Percentiles rank a stretch among this genome's conserved stretches.
Evolutionary conservation across 176 grass and related monocot genomes (phyloP).

Genomic region (Aegilops sharonensis): DNA sequence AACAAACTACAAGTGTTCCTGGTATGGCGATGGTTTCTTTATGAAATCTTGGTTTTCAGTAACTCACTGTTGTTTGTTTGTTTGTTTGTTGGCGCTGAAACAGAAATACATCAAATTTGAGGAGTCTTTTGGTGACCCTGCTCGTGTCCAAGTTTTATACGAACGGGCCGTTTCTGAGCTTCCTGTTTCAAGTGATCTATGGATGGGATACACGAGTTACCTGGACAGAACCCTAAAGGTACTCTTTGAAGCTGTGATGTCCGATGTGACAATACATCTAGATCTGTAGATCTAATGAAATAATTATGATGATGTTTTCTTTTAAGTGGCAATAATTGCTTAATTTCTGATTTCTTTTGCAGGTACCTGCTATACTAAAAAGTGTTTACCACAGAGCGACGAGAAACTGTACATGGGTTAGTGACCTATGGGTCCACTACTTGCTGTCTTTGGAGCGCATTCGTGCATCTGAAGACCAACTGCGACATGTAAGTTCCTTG

Average conservation of each 20-base stretch:
- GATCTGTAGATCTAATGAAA: conserved; percentile 14
- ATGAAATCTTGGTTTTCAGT: not conserved
- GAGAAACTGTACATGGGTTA: conserved; percentile 94
- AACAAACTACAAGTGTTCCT: conserved; percentile 70
- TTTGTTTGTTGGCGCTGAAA: conserved; percentile 30
- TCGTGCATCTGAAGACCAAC: conserved; percentile 62
- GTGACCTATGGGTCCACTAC: conserved; percentile 79
- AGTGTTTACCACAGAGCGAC: conserved; percentile 84
- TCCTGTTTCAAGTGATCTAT: conserved; percentile 79
- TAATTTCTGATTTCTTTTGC: conserved; percentile 32
- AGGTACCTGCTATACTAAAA: conserved; percentile 77
- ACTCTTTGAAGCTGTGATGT: conserved; percentile 3
- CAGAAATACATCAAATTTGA: conserved; percentile 97
- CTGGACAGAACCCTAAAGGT: conserved; percentile 91
- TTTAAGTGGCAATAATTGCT: conserved; percentile 10
- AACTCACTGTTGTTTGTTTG: not conserved
- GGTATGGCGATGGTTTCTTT: conserved; percentile 42
- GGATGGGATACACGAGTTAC: conserved; percentile 78
- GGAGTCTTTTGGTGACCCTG: conserved; percentile 74
- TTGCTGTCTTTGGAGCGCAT: conserved; percentile 78
- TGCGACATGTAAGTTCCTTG: conserved; percentile 49
- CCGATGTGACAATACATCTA: not conserved
- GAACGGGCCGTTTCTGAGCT: conserved; percentile 81
- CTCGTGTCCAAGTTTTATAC: conserved; percentile 85
- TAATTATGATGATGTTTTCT: conserved; percentile 10